Percentiles rank a stretch among this genome's conserved stretches.
These are phyloP conservation scores for Aspergillus pseudotamarii DNA, from an alignment of 2,329 filamentous ascomycete genomes.

Conservation along the genomic window DNA sequence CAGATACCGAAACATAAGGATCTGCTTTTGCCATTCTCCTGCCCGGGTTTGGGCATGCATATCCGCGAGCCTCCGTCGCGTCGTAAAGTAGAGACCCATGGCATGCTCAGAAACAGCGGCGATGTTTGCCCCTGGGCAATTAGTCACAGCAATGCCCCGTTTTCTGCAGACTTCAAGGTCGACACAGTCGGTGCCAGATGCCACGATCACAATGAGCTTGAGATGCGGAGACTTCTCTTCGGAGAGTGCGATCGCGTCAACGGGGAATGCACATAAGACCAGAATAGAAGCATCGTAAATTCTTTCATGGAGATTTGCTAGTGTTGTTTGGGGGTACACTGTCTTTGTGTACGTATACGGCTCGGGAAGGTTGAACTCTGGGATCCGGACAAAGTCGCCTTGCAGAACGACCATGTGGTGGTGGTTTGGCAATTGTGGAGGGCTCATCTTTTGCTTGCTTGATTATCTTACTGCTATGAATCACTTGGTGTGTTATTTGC, in stretches of 20 bases:
- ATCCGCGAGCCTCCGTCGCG: constrained; percentile 45
- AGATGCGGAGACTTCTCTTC: constrained; percentile 48
- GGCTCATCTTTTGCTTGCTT: constrained; percentile 9
- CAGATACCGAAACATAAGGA: constrained; percentile 34
- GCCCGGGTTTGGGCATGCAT: constrained; percentile 40
- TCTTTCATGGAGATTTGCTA: constrained; percentile 42
- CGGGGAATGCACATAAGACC: constrained; percentile 41
- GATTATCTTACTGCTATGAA: not conserved
- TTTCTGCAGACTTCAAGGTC: constrained; percentile 48
- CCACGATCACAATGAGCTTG: constrained; percentile 48
- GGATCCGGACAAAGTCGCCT: constrained; percentile 44
- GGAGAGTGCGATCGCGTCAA: constrained; percentile 42
- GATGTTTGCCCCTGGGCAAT: constrained; percentile 52
- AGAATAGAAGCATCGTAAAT: constrained; percentile 52
- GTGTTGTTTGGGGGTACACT: constrained; percentile 38
- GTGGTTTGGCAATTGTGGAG: constrained; percentile 32
- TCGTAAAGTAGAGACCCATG: constrained; percentile 53
- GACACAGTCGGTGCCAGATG: constrained; percentile 52
- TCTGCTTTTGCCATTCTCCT: constrained; percentile 46
- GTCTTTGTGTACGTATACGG: constrained; percentile 38
- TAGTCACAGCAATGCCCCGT: constrained; percentile 50
- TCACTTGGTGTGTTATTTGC: not conserved
- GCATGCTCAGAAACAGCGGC: constrained; percentile 55
- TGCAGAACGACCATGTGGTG: constrained; percentile 54
- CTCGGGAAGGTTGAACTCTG: constrained; percentile 47